Evolutionary conservation across 208 protist species (phyloP).

Genomic region (Acanthamoeba lenticulata): DNA sequence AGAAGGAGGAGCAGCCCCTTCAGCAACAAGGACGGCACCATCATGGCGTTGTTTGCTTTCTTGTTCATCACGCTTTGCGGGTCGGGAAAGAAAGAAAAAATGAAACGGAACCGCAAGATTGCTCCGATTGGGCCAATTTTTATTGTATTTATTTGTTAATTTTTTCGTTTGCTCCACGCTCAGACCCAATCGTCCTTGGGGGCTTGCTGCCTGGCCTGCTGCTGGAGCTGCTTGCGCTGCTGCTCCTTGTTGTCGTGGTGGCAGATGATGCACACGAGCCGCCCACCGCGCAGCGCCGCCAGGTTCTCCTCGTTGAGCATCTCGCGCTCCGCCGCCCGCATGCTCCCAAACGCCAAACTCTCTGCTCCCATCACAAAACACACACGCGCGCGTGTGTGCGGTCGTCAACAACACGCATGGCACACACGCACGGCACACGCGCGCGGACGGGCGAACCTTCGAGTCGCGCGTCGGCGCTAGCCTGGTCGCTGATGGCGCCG

Average conservation of each 20-base stretch:
- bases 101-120: too few relatives aligned
- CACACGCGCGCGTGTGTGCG: too few relatives aligned
- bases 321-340: constrained; percentile 1
- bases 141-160: too few relatives aligned
- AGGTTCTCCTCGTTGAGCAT: constrained; percentile 29
- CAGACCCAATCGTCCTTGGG: background rate
- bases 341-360: background rate
- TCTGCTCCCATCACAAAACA: background rate
- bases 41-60: too few relatives aligned
- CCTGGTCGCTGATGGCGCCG: background rate
- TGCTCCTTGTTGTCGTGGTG: constrained; percentile 7
- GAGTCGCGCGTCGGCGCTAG: background rate
- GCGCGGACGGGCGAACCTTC: background rate
- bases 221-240: background rate
- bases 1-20: too few relatives aligned
- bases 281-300: background rate
- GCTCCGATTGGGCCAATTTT: too few relatives aligned
- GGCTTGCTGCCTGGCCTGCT: background rate
- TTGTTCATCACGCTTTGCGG: too few relatives aligned
- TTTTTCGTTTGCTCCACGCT: too few relatives aligned
- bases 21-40: too few relatives aligned
- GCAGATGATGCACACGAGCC: constrained; percentile 13
- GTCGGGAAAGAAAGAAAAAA: too few relatives aligned
- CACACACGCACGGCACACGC: too few relatives aligned
- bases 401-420: too few relatives aligned